Conservation (phyloP, 768 basidiomycete species). For the Lactarius hatsudake region DNA sequence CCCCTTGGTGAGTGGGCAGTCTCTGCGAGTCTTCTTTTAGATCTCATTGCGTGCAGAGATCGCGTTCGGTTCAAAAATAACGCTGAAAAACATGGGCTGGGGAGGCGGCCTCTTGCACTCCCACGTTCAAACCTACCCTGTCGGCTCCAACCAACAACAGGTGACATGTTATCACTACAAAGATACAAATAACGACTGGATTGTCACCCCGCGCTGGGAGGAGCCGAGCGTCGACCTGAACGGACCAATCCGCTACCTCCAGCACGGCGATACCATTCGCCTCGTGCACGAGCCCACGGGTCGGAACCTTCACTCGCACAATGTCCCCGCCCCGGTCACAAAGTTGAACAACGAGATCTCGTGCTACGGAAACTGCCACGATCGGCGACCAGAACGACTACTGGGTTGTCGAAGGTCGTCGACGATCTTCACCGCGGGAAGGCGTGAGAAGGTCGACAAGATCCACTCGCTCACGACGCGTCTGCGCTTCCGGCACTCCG, state of each 20-base stretch:
- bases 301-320: constrained; percentile 91
- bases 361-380: constrained; percentile 87
- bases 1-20: constrained; percentile 63
- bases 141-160: constrained; percentile 92
- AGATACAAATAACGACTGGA: constrained; percentile 95
- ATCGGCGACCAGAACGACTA: constrained; percentile 87
- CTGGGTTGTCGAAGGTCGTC: constrained; percentile 91
- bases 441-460: constrained; percentile 51
- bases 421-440: constrained; percentile 77
- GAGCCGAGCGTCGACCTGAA: constrained; percentile 63
- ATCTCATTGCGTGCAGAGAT: constrained; percentile 51
- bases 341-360: constrained; percentile 91
- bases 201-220: constrained; percentile 78
- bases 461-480: constrained; percentile 93
- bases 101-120: constrained; percentile 97
- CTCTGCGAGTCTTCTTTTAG: neutral
- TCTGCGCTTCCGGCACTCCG: constrained; percentile 75
- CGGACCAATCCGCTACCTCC: constrained; percentile 65
- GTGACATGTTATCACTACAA: constrained; percentile 99
- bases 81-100: constrained; percentile 96
- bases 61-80: constrained; percentile 86
- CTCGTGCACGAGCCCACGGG: constrained; percentile 80
- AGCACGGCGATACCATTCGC: constrained; percentile 75
- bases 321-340: constrained; percentile 80
- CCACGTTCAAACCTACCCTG: constrained; percentile 92